A percentile compares a stretch with the other conserved stretches of the same genome.
Conservation (phyloP, 2,329 filamentous ascomycete genomes). For the Cladosporium sp. region DNA sequence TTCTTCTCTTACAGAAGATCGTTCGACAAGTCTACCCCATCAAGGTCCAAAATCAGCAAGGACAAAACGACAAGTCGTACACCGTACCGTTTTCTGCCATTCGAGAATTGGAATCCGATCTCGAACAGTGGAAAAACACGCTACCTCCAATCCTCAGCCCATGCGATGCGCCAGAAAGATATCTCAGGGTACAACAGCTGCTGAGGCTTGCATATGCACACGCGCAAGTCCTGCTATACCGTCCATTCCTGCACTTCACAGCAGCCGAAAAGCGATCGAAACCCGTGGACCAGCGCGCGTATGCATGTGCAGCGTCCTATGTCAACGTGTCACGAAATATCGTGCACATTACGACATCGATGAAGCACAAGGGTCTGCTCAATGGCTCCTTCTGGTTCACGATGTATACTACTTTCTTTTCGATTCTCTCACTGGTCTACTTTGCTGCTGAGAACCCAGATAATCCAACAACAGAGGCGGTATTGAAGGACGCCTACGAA, state of each 20-base stretch:
- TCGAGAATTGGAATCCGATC: slow-evolving; percentile 58
- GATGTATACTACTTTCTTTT: slow-evolving; percentile 78
- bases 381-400: slow-evolving; percentile 84
- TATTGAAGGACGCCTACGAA: slow-evolving; percentile 77
- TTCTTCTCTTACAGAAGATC: slow-evolving; percentile 56
- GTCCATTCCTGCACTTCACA: slow-evolving; percentile 79
- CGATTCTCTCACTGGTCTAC: slow-evolving; percentile 72
- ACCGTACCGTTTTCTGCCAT: slow-evolving; percentile 61
- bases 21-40: slow-evolving; percentile 61
- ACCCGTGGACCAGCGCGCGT: slow-evolving; percentile 68
- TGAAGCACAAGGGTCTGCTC: slow-evolving; percentile 68
- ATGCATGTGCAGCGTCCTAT: slow-evolving; percentile 66
- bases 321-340: slow-evolving; percentile 67
- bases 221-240: slow-evolving; percentile 76
- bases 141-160: slow-evolving; percentile 74
- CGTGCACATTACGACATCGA: slow-evolving; percentile 73
- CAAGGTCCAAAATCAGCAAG: slow-evolving; percentile 41
- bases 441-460: slow-evolving; percentile 77
- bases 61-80: slow-evolving; percentile 48
- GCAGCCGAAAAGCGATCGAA: slow-evolving; percentile 53
- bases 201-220: slow-evolving; percentile 76
- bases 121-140: slow-evolving; percentile 59
- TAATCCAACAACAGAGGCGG: slow-evolving; percentile 68
- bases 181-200: slow-evolving; percentile 60
- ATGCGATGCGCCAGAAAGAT: slow-evolving; percentile 72